Evolutionary conservation across 1,139 yeast genomes (phyloP), one percentile per base, ranked within the genome.

Genomic region (Taphrina pruni): DNA sequence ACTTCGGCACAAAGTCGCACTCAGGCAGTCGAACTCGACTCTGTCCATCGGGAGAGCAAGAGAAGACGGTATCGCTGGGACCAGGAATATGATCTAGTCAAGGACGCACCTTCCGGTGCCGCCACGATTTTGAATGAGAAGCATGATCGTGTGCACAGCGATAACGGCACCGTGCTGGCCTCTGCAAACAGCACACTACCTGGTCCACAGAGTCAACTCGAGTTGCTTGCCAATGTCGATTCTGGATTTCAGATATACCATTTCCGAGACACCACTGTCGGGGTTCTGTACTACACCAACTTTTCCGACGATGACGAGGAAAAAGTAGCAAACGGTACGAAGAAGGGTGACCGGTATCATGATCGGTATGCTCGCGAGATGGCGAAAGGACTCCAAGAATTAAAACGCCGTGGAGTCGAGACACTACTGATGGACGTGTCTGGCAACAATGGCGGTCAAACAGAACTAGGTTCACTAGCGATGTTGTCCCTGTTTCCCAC

Each of bases 391-490:
- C 54, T 58, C 43, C 38, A 32, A n/a, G 54, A 58, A 35, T 41
- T 58, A 35, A 58, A 58, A 17, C 35, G 26, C 6, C 51, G 62
- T 12, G 62, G 62, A 14, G 62, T 58, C 14, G 41, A 58, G 2
- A 43, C 51, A 8, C 46, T 58, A 9, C 39, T 58, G 17, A 58
- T 58, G 38, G 62, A 58, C 14, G 62, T 58, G 26, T 45, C 54
- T 21, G 62, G 62, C 20, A 58, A 58, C 43, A 58, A 58, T 46
- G 62, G 62, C 8, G 62, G 62, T 20, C 51, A 26, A n/a, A 58
- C 62, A 26, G 62, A 58, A 32, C 54, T 58, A 3, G 62, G 62
- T 11, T 58, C 62, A 1, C 17, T 58, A 11, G 62, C 54, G 4
- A 58, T 58, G 54, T 20, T 58, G 26, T 58, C 51, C 2, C 62